phyloP scores from a whole-genome alignment of 2,329 filamentous ascomycete species.

The Blastomyces parvus region DNA sequence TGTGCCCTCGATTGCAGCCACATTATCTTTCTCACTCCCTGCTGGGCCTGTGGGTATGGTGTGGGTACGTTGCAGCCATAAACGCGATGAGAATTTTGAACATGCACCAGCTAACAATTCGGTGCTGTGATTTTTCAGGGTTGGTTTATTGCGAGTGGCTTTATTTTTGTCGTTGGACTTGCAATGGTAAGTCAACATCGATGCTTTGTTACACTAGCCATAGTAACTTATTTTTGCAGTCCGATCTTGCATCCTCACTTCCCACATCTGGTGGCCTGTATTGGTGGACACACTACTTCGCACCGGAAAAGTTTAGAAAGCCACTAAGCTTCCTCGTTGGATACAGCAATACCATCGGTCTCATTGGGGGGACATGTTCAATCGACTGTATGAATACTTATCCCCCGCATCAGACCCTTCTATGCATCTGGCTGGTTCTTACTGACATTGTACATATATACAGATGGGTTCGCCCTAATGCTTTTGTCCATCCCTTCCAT shows the following conservation, averaged over 20 bases:
- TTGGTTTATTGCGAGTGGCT: constrained; percentile 50
- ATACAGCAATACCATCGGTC: constrained; percentile 52
- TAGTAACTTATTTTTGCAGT: constrained; percentile 21
- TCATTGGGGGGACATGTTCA: constrained; percentile 53
- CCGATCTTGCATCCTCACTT: constrained; percentile 46
- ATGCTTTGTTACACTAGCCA: constrained; percentile 4
- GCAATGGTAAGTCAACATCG: constrained; percentile 43
- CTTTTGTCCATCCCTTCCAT: constrained; percentile 51
- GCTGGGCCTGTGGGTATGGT: constrained; percentile 53
- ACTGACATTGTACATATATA: constrained; percentile 17
- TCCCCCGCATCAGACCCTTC: neutral
- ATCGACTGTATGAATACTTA: constrained; percentile 42
- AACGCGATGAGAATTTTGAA: neutral
- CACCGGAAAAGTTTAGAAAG: constrained; percentile 46
- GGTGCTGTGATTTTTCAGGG: constrained; percentile 23
- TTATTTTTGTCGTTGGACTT: constrained; percentile 51
- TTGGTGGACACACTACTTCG: constrained; percentile 53
- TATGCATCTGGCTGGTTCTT: constrained; percentile 17
- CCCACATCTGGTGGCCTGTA: constrained; percentile 52
- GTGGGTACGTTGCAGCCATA: constrained; percentile 35
- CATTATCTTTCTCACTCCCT: constrained; percentile 49
- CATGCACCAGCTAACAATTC: constrained; percentile 7
- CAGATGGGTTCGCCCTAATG: constrained; percentile 46
- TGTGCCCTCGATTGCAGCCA: constrained; percentile 52
- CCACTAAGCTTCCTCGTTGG: constrained; percentile 52